Conservation (phyloP, 2,329 filamentous ascomycete species). For the Pseudovirgaria hyperparasitica region DNA sequence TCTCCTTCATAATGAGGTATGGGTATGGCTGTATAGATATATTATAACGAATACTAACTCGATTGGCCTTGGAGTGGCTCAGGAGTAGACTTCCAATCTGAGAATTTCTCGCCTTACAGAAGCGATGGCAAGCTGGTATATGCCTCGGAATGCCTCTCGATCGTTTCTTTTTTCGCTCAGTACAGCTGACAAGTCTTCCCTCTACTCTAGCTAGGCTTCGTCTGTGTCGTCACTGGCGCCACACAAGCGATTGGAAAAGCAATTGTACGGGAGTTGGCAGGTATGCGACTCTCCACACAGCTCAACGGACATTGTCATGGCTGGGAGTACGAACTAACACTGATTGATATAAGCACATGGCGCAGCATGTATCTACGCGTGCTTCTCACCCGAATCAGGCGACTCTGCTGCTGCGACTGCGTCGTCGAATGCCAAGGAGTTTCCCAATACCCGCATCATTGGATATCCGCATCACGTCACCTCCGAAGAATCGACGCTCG, state of each 20-base stretch:
- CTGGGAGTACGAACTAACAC: slow-evolving; percentile 1
- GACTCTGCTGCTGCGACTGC: no score
- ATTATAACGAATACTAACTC: no score
- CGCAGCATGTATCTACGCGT: slow-evolving; percentile 51
- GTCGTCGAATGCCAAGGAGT: slow-evolving; percentile 9
- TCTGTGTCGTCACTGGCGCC: slow-evolving; percentile 51
- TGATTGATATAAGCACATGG: no score
- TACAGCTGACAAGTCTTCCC: neutral
- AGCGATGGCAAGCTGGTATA: slow-evolving; percentile 44
- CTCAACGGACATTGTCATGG: slow-evolving; percentile 1
- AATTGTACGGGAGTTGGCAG: slow-evolving; percentile 46
- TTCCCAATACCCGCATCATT: slow-evolving; percentile 48
- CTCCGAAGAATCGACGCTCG: slow-evolving; percentile 47
- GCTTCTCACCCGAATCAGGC: slow-evolving; percentile 35
- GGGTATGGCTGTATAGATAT: no score
- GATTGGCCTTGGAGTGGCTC: no score
- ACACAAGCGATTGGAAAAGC: slow-evolving; percentile 48
- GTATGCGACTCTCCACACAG: slow-evolving; percentile 20
- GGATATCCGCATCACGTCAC: slow-evolving; percentile 46
- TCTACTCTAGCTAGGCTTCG: slow-evolving; percentile 34
- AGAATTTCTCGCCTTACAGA: slow-evolving; percentile 45
- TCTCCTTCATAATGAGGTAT: no score
- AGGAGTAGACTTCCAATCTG: no score
- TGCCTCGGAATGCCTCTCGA: slow-evolving; percentile 4
- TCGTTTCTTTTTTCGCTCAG: neutral